Evolutionary conservation across 257 asterid species (phyloP).

Genomic region (Salvia splendens): DNA sequence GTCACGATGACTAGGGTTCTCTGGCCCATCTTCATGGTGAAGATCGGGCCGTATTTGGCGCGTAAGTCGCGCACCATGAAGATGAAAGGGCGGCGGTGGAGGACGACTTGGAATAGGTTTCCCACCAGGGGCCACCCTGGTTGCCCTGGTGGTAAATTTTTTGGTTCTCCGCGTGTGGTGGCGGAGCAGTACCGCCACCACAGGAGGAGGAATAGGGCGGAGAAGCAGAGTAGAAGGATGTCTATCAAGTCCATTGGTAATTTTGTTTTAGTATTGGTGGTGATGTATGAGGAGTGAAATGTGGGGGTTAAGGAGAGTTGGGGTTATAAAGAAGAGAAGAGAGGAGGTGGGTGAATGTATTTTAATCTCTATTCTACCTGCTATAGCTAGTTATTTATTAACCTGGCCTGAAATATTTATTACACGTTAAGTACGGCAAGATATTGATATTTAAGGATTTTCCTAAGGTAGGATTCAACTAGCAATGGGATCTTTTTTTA

Average conservation of each 20-base stretch:
- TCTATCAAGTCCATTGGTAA: slow-evolving; percentile 54
- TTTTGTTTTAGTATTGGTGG: not conserved
- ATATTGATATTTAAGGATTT: not conserved
- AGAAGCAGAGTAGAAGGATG: slow-evolving; percentile 39
- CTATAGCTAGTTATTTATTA: slow-evolving; percentile 21
- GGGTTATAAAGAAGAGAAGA: slow-evolving; percentile 31
- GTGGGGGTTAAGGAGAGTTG: not conserved
- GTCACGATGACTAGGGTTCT: slow-evolving; percentile 72
- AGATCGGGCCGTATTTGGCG: slow-evolving; percentile 77
- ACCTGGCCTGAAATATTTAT: slow-evolving; percentile 28
- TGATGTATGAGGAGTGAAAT: slow-evolving; percentile 7
- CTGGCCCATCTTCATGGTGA: slow-evolving; percentile 97
- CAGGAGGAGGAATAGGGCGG: slow-evolving; percentile 42
- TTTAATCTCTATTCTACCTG: slow-evolving; percentile 28
- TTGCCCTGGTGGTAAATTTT: slow-evolving; percentile 91
- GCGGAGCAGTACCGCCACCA: slow-evolving; percentile 79
- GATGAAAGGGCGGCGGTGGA: slow-evolving; percentile 79
- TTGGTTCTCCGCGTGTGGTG: slow-evolving; percentile 40
- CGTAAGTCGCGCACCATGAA: slow-evolving; percentile 74
- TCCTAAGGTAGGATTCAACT: too few relatives aligned
- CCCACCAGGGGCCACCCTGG: slow-evolving; percentile 98
- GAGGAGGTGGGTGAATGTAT: slow-evolving; percentile 37
- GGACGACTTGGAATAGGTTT: slow-evolving; percentile 75
- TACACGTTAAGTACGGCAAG: not conserved
- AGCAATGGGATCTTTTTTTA: too few relatives aligned